Base-by-base conservation (phyloP, 2,329 filamentous ascomycete genomes). In the Podosphaera fusca region DNA sequence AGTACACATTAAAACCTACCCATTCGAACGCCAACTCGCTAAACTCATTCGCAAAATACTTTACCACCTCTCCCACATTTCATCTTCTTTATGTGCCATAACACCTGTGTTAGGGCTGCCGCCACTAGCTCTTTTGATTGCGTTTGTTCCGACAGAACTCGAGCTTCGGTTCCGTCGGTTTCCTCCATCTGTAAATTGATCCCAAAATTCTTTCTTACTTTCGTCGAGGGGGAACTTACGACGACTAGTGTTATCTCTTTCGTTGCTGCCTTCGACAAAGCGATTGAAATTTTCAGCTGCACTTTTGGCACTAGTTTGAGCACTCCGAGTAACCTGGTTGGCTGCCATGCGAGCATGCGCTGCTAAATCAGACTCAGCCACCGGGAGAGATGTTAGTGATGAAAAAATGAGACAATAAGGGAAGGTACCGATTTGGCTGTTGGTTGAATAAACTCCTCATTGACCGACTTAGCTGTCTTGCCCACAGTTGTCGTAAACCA, bases 401-500 rank as follows among this genome's bases (percentile, higher is more conserved):
- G 35, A 52, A 42, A 38, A 31, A 56, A 64, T 30, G 34, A 14
- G 38, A 31, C 3, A 59, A 47, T 55, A 55, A 45, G 59, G 46
- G 38, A 34, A 65, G 75, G 60, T 74, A 88, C 85, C 79, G 88
- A 85, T 67, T 87, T 85, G 60, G 92, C 87, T 34, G 88, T 92
- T 8, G 92, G 92, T 70, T 94, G 88, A 56, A 98, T 87, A 71
- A 87, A 95, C 38, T 84, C 80, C 63, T 92, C 84, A 68, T 95
- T 94, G 31, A 95, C 84, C 14, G 80, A 86, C 74, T 94, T 94
- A 42, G 89, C 92, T 61, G 86, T 85, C 75, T 92, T 95, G 33
- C 81, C 82, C 47, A 96, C 87, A 10, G 87, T 88, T 38, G 80
- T 84, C 21, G 87, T 79, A 66, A 96, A 87, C 88, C 92, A 96